Conservation (phyloP, 164 flowering plant genomes). For the Liriodendron chinense region DNA sequence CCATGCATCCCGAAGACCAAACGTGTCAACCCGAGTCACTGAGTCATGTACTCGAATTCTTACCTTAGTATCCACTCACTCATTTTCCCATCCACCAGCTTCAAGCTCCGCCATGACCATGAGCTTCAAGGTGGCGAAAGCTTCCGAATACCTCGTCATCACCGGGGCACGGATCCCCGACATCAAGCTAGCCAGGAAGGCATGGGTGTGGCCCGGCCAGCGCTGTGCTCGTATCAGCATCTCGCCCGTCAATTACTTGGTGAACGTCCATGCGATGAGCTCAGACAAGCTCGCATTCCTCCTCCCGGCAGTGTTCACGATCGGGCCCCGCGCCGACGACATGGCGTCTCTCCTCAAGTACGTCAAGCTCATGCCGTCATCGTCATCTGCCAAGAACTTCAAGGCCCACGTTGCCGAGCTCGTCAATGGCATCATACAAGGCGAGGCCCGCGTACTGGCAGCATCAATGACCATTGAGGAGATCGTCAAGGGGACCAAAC, state of each 20-base stretch:
- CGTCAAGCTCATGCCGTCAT: slow-evolving; percentile 21
- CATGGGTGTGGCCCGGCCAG: slow-evolving; percentile 28
- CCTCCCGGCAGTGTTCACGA: slow-evolving; percentile 35
- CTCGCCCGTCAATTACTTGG: slow-evolving; percentile 32
- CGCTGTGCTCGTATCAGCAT: slow-evolving; percentile 18
- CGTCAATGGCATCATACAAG: slow-evolving; percentile 42
- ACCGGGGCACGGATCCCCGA: slow-evolving; percentile 24
- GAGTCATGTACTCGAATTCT: too few species aligned
- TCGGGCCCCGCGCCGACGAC: slow-evolving; percentile 26
- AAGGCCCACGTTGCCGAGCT: slow-evolving; percentile 32
- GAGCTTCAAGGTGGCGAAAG: slow-evolving; percentile 21
- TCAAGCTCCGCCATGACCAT: neutral
- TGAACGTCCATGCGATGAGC: slow-evolving; percentile 32
- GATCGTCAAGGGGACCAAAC: slow-evolving; percentile 35
- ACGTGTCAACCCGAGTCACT: too few species aligned
- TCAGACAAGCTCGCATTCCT: slow-evolving; percentile 33
- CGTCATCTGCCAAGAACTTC: slow-evolving; percentile 31
- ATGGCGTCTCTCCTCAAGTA: slow-evolving; percentile 16
- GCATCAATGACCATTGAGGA: slow-evolving; percentile 53
- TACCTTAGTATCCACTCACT: too few species aligned
- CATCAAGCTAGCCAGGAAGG: slow-evolving; percentile 27
- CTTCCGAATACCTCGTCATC: slow-evolving; percentile 25
- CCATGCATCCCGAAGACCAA: too few species aligned
- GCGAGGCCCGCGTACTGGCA: slow-evolving; percentile 44
- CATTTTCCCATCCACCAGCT: too few species aligned